phyloP scores from a whole-genome alignment of 129 eudicot species.

The Ambrosia artemisiifolia region DNA sequence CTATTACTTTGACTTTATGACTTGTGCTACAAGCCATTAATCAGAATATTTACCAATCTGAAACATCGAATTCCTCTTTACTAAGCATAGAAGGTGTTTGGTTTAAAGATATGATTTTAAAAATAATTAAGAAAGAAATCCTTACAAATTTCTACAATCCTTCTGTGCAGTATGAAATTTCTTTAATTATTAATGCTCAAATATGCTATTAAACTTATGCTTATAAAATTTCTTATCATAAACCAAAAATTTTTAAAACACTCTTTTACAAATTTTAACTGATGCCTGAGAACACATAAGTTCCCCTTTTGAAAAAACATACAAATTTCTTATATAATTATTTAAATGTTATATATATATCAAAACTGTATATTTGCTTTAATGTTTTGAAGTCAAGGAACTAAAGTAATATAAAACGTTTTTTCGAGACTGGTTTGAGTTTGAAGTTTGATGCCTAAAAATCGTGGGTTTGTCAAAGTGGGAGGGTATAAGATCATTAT shows the following conservation, averaged over 20 bases:
- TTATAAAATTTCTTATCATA: no score
- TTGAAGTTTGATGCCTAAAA: not conserved
- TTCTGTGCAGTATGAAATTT: not conserved
- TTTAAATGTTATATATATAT: no score
- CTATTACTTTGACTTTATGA: constrained; percentile 24
- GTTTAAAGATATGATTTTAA: not conserved
- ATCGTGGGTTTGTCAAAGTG: not conserved
- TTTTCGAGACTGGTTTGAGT: not conserved
- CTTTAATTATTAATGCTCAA: not conserved
- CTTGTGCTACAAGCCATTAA: constrained; percentile 10
- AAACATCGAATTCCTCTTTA: not conserved
- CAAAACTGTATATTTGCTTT: no score
- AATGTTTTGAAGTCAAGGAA: no score
- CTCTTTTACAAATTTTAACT: no score
- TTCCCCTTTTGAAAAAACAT: no score
- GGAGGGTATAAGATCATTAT: no score
- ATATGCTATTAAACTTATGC: not conserved
- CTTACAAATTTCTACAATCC: not conserved
- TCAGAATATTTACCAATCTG: not conserved
- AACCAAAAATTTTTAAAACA: no score
- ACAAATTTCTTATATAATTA: no score
- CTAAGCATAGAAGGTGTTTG: not conserved
- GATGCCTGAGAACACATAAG: no score
- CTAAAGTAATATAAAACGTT: not conserved
- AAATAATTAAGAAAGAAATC: not conserved